Evolutionary conservation across 805 yeast species (phyloP).

Genomic region (Metschnikowia rubicola): DNA sequence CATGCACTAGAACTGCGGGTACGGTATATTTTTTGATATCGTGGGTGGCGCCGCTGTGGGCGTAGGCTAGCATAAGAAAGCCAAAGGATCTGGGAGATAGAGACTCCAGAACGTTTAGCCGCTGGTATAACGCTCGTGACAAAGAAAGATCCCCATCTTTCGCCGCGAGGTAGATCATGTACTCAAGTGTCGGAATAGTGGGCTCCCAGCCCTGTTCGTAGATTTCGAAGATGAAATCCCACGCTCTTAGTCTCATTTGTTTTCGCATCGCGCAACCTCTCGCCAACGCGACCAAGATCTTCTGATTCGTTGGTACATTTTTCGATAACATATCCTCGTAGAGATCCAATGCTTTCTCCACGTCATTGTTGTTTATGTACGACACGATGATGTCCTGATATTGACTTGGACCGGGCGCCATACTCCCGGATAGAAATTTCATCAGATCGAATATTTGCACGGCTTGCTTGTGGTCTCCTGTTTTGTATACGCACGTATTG

Average conservation of each 20-base stretch:
- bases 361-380: slow-evolving; percentile 56
- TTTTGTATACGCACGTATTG: slow-evolving; percentile 54
- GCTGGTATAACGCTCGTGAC: slow-evolving; percentile 62
- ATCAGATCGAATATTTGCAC: slow-evolving; percentile 74
- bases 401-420: slow-evolving; percentile 64
- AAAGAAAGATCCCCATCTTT: slow-evolving; percentile 73
- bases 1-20: slow-evolving; percentile 35
- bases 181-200: slow-evolving; percentile 51
- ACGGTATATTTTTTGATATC: slow-evolving; percentile 14
- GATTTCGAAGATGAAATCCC: slow-evolving; percentile 73
- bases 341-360: slow-evolving; percentile 74
- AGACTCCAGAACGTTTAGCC: slow-evolving; percentile 36
- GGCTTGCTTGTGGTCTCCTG: slow-evolving; percentile 55
- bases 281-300: slow-evolving; percentile 53
- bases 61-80: slow-evolving; percentile 48
- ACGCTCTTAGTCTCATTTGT: slow-evolving; percentile 54
- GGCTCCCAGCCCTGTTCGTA: slow-evolving; percentile 44
- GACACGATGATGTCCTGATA: slow-evolving; percentile 72
- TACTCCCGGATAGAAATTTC: slow-evolving; percentile 68
- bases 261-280: slow-evolving; percentile 60
- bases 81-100: slow-evolving; percentile 40
- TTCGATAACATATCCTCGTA: slow-evolving; percentile 60
- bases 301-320: slow-evolving; percentile 29
- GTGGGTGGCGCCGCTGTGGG: slow-evolving; percentile 29
- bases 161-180: slow-evolving; percentile 74